Evolutionary conservation across 2,329 filamentous ascomycete genomes (phyloP).

Genomic region (Colletotrichum incanum): DNA sequence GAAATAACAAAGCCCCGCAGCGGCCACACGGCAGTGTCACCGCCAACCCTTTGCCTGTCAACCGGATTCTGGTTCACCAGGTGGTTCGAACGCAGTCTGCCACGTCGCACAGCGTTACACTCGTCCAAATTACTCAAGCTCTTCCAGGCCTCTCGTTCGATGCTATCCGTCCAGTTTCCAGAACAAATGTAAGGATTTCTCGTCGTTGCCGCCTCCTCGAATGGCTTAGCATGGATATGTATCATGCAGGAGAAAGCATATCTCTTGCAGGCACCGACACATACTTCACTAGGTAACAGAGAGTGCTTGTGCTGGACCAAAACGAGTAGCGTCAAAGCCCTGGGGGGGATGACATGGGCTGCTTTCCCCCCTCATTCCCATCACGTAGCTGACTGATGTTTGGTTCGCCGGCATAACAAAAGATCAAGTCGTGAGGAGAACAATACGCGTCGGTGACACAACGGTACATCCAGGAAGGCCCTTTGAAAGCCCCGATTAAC

Average conservation of each 20-base stretch:
- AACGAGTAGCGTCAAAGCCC: neutral
- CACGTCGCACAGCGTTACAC: constrained; percentile 29
- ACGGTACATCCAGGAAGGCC: neutral
- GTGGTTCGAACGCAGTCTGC: constrained; percentile 29
- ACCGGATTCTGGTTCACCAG: constrained; percentile 9
- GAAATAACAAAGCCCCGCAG: constrained; percentile 14
- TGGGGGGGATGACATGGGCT: too few relatives aligned
- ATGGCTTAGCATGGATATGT: constrained; percentile 29
- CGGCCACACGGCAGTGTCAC: neutral
- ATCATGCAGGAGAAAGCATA: constrained; percentile 38
- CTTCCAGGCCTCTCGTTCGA: constrained; percentile 8
- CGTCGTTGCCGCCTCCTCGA: neutral
- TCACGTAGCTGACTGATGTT: neutral
- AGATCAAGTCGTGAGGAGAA: too few relatives aligned
- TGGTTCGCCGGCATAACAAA: too few relatives aligned
- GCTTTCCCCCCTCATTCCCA: neutral
- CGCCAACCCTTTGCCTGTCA: constrained; percentile 8
- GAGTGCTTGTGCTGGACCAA: neutral
- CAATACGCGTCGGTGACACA: neutral
- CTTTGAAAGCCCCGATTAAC: neutral
- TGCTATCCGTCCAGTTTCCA: neutral
- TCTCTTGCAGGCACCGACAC: constrained; percentile 34
- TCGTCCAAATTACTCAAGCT: neutral
- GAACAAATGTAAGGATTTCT: neutral
- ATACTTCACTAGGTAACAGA: neutral